Evolutionary conservation across 2,329 filamentous ascomycete genomes (phyloP).

Genomic region (Raffaelea arxii): DNA sequence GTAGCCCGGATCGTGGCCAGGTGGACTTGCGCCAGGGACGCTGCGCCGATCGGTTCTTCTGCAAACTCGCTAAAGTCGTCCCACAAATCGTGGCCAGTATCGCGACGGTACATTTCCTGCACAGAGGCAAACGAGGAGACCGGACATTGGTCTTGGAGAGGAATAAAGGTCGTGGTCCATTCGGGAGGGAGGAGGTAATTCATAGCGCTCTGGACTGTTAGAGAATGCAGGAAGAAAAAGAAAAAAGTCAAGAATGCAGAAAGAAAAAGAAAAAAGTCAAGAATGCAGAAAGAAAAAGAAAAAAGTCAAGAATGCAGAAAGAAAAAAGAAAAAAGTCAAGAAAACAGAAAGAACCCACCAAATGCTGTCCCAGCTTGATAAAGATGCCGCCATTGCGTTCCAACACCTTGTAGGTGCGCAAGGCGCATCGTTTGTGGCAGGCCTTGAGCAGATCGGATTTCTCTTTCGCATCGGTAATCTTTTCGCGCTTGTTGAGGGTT

Average conservation of each 20-base stretch:
- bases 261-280: no score
- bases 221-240: no score
- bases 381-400: slow-evolving; percentile 98
- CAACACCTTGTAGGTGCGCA: slow-evolving; percentile 73
- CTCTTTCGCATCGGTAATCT: slow-evolving; percentile 51
- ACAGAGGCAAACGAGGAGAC: slow-evolving; percentile 84
- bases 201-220: slow-evolving; percentile 62
- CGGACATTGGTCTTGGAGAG: slow-evolving; percentile 90
- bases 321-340: not conserved
- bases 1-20: slow-evolving; percentile 73
- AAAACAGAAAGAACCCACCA: slow-evolving; percentile 39
- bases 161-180: slow-evolving; percentile 94
- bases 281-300: not conserved
- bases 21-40: slow-evolving; percentile 91
- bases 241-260: no score
- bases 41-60: slow-evolving; percentile 73
- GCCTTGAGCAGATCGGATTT: slow-evolving; percentile 60
- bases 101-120: slow-evolving; percentile 71
- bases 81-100: slow-evolving; percentile 69
- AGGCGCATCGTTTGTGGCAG: slow-evolving; percentile 88
- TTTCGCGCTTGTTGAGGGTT: slow-evolving; percentile 63
- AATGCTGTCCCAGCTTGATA: slow-evolving; percentile 92
- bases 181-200: slow-evolving; percentile 85
- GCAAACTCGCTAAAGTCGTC: slow-evolving; percentile 85
- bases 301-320: not conserved